Evolutionary conservation across 31 red algal species (phyloP), one percentile per base, ranked within the genome.

Genomic region (Endocladia muricata): DNA sequence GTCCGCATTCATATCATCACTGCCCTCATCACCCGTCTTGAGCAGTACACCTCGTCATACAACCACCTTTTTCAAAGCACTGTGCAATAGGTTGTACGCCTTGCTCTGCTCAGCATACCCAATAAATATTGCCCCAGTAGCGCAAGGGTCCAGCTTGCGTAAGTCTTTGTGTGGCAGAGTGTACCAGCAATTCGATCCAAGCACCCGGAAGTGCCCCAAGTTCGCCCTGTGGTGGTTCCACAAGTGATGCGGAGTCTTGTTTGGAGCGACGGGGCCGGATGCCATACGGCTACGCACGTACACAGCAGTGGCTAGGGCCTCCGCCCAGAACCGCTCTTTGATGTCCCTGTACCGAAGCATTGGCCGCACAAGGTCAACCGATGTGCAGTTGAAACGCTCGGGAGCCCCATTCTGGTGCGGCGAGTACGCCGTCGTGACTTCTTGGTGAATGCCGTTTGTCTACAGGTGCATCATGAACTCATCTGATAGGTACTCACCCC

Each of bases 401-500:
- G 63, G 65, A 0, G 26, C 33, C 3, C 62, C 63, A 23, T 71
- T 81, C 22, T 81, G 77, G n/a, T 81, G 77, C 6, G 66, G 77
- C 23, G 68, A 71, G 22, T 81, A 34, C 25, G 77, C 65, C 2
- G 42, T 38, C 41, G 77, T 81, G 15, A 71, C 22, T 34, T 70
- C 33, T 15, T 44, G 77, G 11, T 29, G n/a, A 23, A 81, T 81
- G 19, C 77, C 77, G 25, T n/a, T 9, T 1, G 70, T n/a, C 0
- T 43, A 17, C 4, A 49, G 32, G 35, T 31, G 71, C 26, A 0
- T 13, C 8, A 44, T 47, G 29, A 70, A 1, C 7, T 43, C 32
- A 15, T 49, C n/a, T 28, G 65, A 81, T 4, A 70, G 37, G 32
- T 81, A 81, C 62, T 81, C 62, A 28, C 77, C 77, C 11, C 77